These are phyloP conservation scores for Trypanosoma theileri DNA, from an alignment of 208 protist species.

Conservation along the genomic window DNA sequence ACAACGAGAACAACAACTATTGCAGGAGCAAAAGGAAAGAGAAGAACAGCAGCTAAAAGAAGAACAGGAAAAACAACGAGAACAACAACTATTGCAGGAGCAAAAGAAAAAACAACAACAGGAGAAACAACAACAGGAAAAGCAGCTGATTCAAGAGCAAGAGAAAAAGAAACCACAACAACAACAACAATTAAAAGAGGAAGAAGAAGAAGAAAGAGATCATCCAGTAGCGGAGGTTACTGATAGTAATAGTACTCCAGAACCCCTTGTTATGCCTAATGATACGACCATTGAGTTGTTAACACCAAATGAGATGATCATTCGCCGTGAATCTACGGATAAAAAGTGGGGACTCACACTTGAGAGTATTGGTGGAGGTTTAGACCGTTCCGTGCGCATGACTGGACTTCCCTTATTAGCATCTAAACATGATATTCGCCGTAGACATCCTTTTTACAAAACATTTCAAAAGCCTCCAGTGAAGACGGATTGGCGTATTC, in stretches of 20 bases:
- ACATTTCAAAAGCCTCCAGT: slow-evolving; percentile 35
- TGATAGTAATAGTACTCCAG: background rate
- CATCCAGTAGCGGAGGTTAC: too few relatives aligned
- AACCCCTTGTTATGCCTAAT: slow-evolving; percentile 54
- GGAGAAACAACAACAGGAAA: background rate
- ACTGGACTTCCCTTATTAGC: slow-evolving; percentile 17
- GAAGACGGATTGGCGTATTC: slow-evolving; percentile 44
- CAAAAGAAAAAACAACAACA: too few relatives aligned
- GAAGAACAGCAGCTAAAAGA: background rate
- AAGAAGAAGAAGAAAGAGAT: too few relatives aligned
- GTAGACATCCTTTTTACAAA: slow-evolving; percentile 40
- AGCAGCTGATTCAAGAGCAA: background rate
- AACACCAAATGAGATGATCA: slow-evolving; percentile 48
- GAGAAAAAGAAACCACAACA: background rate
- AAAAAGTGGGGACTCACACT: slow-evolving; percentile 55
- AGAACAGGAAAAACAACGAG: background rate
- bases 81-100: too few relatives aligned
- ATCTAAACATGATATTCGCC: slow-evolving; percentile 11
- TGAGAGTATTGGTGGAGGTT: slow-evolving; percentile 22
- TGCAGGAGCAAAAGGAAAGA: too few relatives aligned
- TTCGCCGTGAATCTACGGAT: slow-evolving; percentile 41
- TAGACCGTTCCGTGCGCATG: slow-evolving; percentile 21
- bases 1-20: background rate
- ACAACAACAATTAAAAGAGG: background rate
- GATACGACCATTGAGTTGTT: slow-evolving; percentile 43